These are phyloP conservation scores for Neoascochyta sp. DNA, from an alignment of 2,329 filamentous ascomycete species.

Conservation along the genomic window DNA sequence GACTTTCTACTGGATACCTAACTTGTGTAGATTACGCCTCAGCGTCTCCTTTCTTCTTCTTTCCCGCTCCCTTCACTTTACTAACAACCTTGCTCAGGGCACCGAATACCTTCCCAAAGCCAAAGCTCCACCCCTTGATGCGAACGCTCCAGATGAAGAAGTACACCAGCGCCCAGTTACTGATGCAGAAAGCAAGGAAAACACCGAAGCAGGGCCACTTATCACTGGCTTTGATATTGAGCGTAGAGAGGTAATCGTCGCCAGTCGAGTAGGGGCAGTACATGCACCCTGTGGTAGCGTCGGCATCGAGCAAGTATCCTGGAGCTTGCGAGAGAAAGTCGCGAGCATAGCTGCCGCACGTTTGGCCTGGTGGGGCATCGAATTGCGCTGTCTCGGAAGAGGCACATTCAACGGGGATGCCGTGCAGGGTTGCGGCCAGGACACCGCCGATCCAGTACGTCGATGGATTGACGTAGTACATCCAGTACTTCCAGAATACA, in stretches of 20 bases:
- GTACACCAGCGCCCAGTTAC: conserved; percentile 69
- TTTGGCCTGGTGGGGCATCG: conserved; percentile 60
- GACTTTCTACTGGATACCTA: too few relatives aligned
- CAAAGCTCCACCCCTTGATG: conserved; percentile 67
- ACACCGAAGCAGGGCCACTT: conserved; percentile 74
- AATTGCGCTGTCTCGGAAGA: conserved; percentile 60
- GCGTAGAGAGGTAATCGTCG: conserved; percentile 60
- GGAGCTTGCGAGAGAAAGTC: conserved; percentile 53
- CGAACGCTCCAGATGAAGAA: conserved; percentile 74
- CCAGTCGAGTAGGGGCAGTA: conserved; percentile 68
- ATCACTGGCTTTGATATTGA: conserved; percentile 54
- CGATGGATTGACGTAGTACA: conserved; percentile 64
- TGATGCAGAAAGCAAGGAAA: conserved; percentile 66
- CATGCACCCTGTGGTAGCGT: conserved; percentile 58
- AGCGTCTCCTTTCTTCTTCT: conserved; percentile 10
- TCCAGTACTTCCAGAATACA: conserved; percentile 71
- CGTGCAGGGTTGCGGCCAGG: conserved; percentile 59
- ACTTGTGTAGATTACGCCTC: too few relatives aligned
- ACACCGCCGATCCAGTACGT: conserved; percentile 72
- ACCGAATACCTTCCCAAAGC: conserved; percentile 57
- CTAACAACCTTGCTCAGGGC: conserved; percentile 36
- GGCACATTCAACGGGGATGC: conserved; percentile 45
- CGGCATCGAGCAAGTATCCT: conserved; percentile 63
- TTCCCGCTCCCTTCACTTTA: conserved; percentile 13
- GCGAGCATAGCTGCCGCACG: conserved; percentile 62